Conservation (phyloP, 2,329 filamentous ascomycete genomes). For the Cladosporium sp. region DNA sequence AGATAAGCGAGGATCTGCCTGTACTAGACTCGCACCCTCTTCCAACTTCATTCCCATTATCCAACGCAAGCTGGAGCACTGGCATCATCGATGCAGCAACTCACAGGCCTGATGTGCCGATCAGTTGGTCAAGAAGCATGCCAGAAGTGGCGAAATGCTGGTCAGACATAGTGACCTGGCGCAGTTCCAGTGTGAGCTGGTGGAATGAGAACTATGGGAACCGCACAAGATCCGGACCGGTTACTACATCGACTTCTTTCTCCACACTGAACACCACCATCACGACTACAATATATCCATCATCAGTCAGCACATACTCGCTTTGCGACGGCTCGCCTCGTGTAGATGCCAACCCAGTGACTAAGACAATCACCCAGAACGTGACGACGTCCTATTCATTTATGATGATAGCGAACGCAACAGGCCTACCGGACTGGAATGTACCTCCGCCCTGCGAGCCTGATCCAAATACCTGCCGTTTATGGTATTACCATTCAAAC, state of each 20-base stretch:
- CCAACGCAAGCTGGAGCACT: too few relatives aligned
- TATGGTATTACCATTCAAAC: conserved; percentile 17
- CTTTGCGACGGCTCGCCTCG: conserved; percentile 23
- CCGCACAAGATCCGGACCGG: background rate
- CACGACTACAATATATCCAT: conserved; percentile 15
- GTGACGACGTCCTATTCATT: conserved; percentile 11
- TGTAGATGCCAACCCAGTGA: conserved; percentile 14
- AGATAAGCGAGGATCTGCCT: too few relatives aligned
- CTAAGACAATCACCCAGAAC: conserved; percentile 12
- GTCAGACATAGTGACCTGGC: conserved; percentile 8
- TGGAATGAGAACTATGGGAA: background rate
- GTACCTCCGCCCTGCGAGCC: conserved; percentile 15
- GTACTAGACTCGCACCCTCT: too few relatives aligned
- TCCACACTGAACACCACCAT: background rate
- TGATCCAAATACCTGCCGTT: conserved; percentile 14
- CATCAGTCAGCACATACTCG: conserved; percentile 17
- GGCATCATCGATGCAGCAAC: background rate
- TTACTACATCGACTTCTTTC: background rate
- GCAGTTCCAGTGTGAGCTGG: conserved; percentile 1
- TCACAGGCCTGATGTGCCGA: background rate
- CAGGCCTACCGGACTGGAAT: background rate
- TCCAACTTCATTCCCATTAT: too few relatives aligned
- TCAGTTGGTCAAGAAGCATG: conserved; percentile 4
- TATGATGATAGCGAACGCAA: conserved; percentile 4
- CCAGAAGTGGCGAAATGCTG: conserved; percentile 4